Evolutionary conservation across 108 stramenopile genomes (phyloP), one percentile per base, ranked within the genome.

Genomic region (Conticribra guillardii): DNA sequence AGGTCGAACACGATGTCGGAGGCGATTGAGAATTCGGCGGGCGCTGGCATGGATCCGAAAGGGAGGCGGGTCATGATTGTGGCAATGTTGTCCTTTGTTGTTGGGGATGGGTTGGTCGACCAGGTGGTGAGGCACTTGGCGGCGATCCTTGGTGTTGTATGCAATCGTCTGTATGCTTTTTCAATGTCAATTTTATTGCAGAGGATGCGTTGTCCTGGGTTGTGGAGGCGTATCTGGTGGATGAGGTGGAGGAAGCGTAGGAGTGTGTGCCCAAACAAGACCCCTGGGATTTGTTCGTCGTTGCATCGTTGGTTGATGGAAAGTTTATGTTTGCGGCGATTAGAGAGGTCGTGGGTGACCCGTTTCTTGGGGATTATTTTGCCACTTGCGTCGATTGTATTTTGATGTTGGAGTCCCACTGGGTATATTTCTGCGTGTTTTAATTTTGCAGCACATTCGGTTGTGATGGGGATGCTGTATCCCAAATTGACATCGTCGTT

Each of bases 161-260:
- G 60, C 18, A 69, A 14, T 0, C 68, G 15, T 2, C 68, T 2
- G 48, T 60, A 69, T 8, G 68, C 57, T 19, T 69, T 69, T 4
- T 69, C 68, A 8, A 69, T 69, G 0, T 69, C 68, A 0, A 61
- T 60, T 51, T 69, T 69, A 59, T 60, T 61, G 24, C 37, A 48
- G 9, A 69, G 37, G 19, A 69, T 69, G n/a, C 18, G 27, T 60
- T 60, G 4, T 33, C 18, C 18, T 0, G 58, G 68, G 68, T 61
- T 46, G 37, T 51, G 33, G 16, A n/a, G 27, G 15, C 68, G 34
- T 3, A 69, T 61, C 33, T 59, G 22, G n/a, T 61, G 60, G 26
- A 69, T 69, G 17, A 48, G 45, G 29, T 69, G 68, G 33, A 60
- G 48, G 1, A 30, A 46, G 4, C 60, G 33, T 11, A 46, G 37